Percentiles rank a stretch among this genome's conserved stretches.
Evolutionary conservation across 441 rosid genomes (phyloP).

Genomic region (Croton setiger): DNA sequence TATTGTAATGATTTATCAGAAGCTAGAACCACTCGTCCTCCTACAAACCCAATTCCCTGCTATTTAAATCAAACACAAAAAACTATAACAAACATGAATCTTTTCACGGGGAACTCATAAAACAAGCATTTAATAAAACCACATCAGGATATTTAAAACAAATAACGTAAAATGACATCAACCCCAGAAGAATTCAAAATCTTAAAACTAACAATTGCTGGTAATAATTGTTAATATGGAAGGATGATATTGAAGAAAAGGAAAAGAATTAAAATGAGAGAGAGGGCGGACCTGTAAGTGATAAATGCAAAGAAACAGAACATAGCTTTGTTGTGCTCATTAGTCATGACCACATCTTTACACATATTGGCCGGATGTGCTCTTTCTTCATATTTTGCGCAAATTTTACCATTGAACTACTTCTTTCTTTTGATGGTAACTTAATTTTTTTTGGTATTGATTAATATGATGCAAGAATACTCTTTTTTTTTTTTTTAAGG

Average conservation of each 20-base stretch:
- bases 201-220: background rate
- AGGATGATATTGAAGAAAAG: background rate
- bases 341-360: constrained; percentile 13
- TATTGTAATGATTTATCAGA: background rate
- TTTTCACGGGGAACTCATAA: background rate
- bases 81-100: background rate
- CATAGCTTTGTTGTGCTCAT: constrained; percentile 17
- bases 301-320: constrained; percentile 8
- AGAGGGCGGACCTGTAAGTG: constrained; percentile 15
- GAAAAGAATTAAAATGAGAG: background rate
- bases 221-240: background rate
- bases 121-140: background rate
- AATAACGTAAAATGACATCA: background rate
- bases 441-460: background rate
- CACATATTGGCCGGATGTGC: constrained; percentile 3
- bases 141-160: background rate
- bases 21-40: background rate
- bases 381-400: background rate
- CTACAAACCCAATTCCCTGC: constrained; percentile 11
- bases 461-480: background rate
- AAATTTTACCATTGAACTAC: background rate
- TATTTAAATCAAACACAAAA: constrained; percentile 12
- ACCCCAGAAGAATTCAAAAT: constrained; percentile 30
- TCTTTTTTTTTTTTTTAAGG: background rate
- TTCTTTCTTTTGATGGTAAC: constrained; percentile 6